Percentiles rank a stretch among this genome's conserved stretches.
phyloP scores from a whole-genome alignment of 169 alveolate species.

The Cryptosporidium xiaoi region DNA sequence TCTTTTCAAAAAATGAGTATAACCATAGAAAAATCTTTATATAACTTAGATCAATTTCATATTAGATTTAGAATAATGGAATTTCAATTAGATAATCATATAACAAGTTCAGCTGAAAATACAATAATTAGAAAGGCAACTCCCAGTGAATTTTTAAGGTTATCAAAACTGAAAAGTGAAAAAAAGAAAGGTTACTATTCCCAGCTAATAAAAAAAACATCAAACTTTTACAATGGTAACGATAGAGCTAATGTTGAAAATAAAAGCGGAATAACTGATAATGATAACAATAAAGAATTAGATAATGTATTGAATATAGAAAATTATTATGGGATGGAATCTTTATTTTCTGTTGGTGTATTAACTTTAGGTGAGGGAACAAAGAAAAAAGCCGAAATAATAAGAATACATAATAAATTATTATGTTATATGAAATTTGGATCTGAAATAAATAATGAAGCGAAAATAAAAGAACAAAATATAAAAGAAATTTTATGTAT shows the following conservation, averaged over 20 bases:
- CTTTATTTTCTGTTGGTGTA: constrained; percentile 35
- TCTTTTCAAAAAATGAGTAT: constrained; percentile 31
- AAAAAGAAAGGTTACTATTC: neutral
- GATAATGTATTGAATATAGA: neutral
- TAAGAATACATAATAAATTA: constrained; percentile 25
- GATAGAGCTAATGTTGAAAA: neutral
- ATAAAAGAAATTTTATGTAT: constrained; percentile 29
- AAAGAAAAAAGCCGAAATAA: constrained; percentile 26
- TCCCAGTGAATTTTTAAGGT: constrained; percentile 48
- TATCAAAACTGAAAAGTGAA: neutral
- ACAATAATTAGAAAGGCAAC: constrained; percentile 54
- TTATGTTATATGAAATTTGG: constrained; percentile 34
- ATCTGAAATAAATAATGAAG: neutral
- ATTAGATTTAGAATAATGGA: constrained; percentile 49
- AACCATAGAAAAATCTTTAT: constrained; percentile 2
- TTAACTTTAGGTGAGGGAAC: constrained; percentile 34
- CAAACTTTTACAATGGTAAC: neutral
- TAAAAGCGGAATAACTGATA: neutral
- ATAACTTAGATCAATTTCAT: constrained; percentile 17
- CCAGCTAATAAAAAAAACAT: neutral
- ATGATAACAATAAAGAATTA: neutral
- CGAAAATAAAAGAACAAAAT: neutral
- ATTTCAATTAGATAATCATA: constrained; percentile 50
- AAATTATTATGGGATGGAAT: constrained; percentile 40
- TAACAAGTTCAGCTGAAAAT: constrained; percentile 43